Base-by-base conservation (phyloP, 2,329 filamentous ascomycete genomes). In the Falciphora oryzae region DNA sequence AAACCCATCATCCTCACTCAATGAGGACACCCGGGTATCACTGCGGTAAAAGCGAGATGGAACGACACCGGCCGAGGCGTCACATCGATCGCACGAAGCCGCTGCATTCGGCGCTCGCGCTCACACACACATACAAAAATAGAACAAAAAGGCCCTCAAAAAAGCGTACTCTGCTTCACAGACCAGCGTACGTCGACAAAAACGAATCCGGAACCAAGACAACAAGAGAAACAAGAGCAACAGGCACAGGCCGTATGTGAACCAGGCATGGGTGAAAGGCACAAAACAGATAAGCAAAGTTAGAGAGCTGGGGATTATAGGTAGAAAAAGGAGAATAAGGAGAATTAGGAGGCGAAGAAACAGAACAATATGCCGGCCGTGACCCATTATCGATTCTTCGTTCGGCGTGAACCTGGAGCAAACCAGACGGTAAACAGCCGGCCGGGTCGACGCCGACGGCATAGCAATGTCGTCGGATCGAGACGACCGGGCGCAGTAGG, bases 1-100 rank as follows among this genome's bases (percentile, higher is more conserved):
- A 44, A 63, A 57, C 50, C 61, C 61, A 63, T 29, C 22, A 63
- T 35, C 61, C 61, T 63, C 61, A 53, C 61, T 63, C 61, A 63
- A 57, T 35, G 53, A 63, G 61, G 61, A 57, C 38, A 50, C 61
- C 27, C 61, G 50, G 61, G 61, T 62, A 62, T 62, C 61, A 44
- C 27, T 7, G 31, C 35, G 25, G 59, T 50, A 25, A 18, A 44
- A 25, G 32, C 59, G 22, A 61, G 18, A 44, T 22, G 13, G 44
- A 53, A 53, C 18, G 5, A 53, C 18, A 53, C 8, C 18, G 44
- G 44, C 10, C 44, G 44, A n/a, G 44, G 22, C 44, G 44, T 53
- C 22, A n/a, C 18, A 22, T 53, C 44, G 22, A 53, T 53, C 3
- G 44, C 44, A 53, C 18, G 22, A 53, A 53, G 22, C 22, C 13